phyloP scores from a whole-genome alignment of 768 basidiomycete genomes.

The Amanita pseudoporphyria region DNA sequence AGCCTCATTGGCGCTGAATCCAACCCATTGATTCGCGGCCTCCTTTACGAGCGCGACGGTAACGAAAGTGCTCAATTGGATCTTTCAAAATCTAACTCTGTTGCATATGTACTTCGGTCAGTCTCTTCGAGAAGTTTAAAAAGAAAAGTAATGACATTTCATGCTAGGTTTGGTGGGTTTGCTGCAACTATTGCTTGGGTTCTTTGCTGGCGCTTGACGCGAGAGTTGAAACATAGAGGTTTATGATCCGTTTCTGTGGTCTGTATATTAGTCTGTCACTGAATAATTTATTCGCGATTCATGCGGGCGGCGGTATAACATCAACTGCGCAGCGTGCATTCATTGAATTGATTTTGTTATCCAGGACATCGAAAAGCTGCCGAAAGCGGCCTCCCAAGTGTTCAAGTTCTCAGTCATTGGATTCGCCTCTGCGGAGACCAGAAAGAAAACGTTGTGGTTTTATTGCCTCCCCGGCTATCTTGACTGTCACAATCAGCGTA shows the following conservation, averaged over 20 bases:
- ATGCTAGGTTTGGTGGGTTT: conserved; percentile 36
- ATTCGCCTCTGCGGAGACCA: no score
- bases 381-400: no score
- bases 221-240: conserved; percentile 18
- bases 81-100: conserved; percentile 40
- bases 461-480: no score
- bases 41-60: background rate
- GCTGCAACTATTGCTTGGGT: conserved; percentile 21
- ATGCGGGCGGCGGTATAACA: no score
- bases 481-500: no score
- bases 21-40: background rate
- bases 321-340: no score
- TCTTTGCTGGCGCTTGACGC: conserved; percentile 20
- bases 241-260: background rate
- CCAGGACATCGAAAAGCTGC: no score
- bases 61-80: background rate
- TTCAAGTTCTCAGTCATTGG: no score
- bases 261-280: background rate
- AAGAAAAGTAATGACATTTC: background rate
- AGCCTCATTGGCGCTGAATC: no score
- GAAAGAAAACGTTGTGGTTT: no score
- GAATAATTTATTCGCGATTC: background rate
- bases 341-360: no score
- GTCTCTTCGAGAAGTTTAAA: conserved; percentile 1
- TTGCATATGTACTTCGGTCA: conserved; percentile 74